These are phyloP conservation scores for Candida michaelii DNA, from an alignment of 805 yeast species.

Conservation along the genomic window DNA sequence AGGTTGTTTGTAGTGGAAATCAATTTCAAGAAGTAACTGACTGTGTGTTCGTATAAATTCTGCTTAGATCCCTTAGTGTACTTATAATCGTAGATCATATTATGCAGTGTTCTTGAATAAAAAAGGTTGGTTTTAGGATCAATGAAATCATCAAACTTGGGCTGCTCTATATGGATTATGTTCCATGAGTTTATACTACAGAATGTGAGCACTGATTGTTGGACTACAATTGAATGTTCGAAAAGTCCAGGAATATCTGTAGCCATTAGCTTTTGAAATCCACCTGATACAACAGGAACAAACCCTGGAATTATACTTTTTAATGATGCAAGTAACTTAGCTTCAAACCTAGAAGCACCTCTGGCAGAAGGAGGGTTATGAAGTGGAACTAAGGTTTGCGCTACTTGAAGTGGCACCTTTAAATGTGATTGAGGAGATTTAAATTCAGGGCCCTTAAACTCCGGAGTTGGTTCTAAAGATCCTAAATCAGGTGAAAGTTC, in stretches of 20 bases:
- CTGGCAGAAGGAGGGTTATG: too few relatives aligned
- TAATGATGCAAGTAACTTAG: not conserved
- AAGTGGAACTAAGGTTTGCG: too few relatives aligned
- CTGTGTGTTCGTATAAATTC: not conserved
- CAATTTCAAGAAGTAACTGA: not conserved
- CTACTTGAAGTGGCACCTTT: too few relatives aligned
- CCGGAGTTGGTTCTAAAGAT: too few relatives aligned
- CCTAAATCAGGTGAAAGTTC: too few relatives aligned
- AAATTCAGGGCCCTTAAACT: too few relatives aligned
- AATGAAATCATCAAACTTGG: not conserved
- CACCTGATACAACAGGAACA: not conserved
- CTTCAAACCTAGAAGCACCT: not conserved
- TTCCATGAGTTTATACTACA: slow-evolving; percentile 7
- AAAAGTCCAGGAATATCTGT: not conserved
- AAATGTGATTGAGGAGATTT: too few relatives aligned
- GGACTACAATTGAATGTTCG: not conserved
- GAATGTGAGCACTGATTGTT: slow-evolving; percentile 3
- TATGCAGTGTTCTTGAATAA: not conserved
- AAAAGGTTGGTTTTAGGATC: not conserved
- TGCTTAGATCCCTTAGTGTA: not conserved
- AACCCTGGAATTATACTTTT: not conserved
- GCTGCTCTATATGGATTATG: not conserved
- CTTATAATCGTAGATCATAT: not conserved
- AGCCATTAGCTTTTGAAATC: not conserved
- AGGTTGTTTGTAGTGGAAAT: not conserved